Evolutionary conservation across 2,329 filamentous ascomycete genomes (phyloP).

Genomic region (Septoria linicola): DNA sequence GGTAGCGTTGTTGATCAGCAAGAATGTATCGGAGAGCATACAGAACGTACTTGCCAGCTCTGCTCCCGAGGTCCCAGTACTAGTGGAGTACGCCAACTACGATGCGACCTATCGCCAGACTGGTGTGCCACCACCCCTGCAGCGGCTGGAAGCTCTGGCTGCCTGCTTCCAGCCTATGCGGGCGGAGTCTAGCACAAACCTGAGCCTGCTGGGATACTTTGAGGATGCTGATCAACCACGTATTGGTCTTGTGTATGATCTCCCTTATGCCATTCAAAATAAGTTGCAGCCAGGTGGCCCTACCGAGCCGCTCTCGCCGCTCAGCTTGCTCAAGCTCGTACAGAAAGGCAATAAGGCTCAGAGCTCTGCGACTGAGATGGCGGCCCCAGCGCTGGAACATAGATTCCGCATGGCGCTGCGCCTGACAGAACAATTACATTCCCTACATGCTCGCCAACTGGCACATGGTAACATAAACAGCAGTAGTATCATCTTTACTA

Average conservation of each 20-base stretch:
- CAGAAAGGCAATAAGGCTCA: slow-evolving; percentile 48
- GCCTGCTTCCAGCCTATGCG: slow-evolving; percentile 35
- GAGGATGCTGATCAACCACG: slow-evolving; percentile 69
- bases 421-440: slow-evolving; percentile 69
- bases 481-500: slow-evolving; percentile 66
- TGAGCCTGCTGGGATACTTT: slow-evolving; percentile 68
- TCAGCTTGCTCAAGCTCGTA: slow-evolving; percentile 49
- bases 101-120: slow-evolving; percentile 50
- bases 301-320: slow-evolving; percentile 35
- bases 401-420: slow-evolving; percentile 75
- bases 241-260: slow-evolving; percentile 72
- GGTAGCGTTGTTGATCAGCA: slow-evolving; percentile 43
- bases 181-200: slow-evolving; percentile 40
- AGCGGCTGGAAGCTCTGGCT: slow-evolving; percentile 46
- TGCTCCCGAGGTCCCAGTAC: slow-evolving; percentile 51
- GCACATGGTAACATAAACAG: slow-evolving; percentile 69
- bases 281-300: slow-evolving; percentile 44
- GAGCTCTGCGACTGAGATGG: slow-evolving; percentile 41
- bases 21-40: slow-evolving; percentile 32
- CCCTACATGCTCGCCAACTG: slow-evolving; percentile 67
- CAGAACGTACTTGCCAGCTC: slow-evolving; percentile 38
- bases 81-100: slow-evolving; percentile 67
- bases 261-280: slow-evolving; percentile 56
- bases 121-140: slow-evolving; percentile 47
- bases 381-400: slow-evolving; percentile 66